Evolutionary conservation across 164 flowering plant species (phyloP), one percentile per base, ranked within the genome.

Genomic region (Vitis rotundifolia): DNA sequence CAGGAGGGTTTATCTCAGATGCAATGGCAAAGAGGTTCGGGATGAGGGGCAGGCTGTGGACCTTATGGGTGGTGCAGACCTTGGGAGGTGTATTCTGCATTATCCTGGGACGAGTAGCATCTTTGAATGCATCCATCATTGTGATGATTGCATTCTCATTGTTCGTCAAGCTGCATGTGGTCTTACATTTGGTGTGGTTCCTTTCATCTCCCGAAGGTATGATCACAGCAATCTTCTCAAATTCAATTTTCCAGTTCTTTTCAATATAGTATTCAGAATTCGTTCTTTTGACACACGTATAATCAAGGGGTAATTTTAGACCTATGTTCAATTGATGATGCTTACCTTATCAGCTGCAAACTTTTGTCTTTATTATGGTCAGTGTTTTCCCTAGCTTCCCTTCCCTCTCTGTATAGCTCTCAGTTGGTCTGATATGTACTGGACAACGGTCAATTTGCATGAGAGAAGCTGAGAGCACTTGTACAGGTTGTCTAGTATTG

Each of bases 111-210:
- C 73, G 6, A 68, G 77, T 88, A 1, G 76, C 68, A 5, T 87
- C 97, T 9, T 72, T 93, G n/a, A 54, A 77, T 60, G 84, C 75
- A 0, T 87, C 95, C 37, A 66, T 94, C 13, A 71, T 72, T 5
- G 93, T 89, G 55, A 80, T 91, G 93, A 51, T 94, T 13, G 68
- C 65, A 7, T 94, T 94, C 83, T 94, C 98, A 1, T 18, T 94
- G 50, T 89, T 91, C 51, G 86, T 84, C 97, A 92, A 76, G 91
- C 93, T 57, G 89, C 97, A 0, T 93, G 98, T 67, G 98, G 98
- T 5, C 87, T 89, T 44, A 89, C 97, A 5, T 93, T 90, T 61
- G 98, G 97, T 0, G 83, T 94, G 0, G 96, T 90, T 71, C 98
- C 98, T 54, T 94, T 94, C 56, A 83, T 94, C 72, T 94, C 98